Percentiles rank a stretch among this genome's conserved stretches.
These are phyloP conservation scores for Entophlyctis luteolus DNA, from an alignment of 192 early-diverging fungal genomes.

Conservation along the genomic window DNA sequence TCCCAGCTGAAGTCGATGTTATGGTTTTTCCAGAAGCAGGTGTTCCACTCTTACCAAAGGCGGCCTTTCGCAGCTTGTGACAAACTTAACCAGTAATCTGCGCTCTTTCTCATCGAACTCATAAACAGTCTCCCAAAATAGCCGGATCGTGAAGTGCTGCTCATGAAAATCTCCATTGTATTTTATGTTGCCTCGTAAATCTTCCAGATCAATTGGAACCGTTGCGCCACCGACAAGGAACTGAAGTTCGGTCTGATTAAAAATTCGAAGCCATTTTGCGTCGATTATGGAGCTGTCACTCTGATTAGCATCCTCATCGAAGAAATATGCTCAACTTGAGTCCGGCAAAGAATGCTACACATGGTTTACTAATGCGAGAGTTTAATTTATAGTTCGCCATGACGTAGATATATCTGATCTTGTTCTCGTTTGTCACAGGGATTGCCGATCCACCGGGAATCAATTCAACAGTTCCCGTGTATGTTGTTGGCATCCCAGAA, in stretches of 20 bases:
- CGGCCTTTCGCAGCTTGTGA: conserved; percentile 85
- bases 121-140: conserved; percentile 75
- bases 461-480: conserved; percentile 54
- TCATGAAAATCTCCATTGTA: conserved; percentile 72
- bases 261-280: conserved; percentile 85
- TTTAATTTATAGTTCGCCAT: conserved; percentile 88
- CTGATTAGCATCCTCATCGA: background rate
- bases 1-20: conserved; percentile 52
- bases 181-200: conserved; percentile 68
- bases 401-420: conserved; percentile 74
- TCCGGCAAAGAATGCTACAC: conserved; percentile 79
- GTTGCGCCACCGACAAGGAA: conserved; percentile 78
- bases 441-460: conserved; percentile 71
- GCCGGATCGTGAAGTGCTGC: conserved; percentile 68
- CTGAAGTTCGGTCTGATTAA: conserved; percentile 91
- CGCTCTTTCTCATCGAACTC: conserved; percentile 60
- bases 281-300: conserved; percentile 65
- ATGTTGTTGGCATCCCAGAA: no score
- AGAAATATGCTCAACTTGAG: conserved; percentile 37
- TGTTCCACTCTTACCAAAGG: conserved; percentile 52
- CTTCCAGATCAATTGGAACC: conserved; percentile 70
- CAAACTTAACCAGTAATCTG: conserved; percentile 75
- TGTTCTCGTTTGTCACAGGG: conserved; percentile 80
- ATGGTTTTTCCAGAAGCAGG: no score
- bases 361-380: conserved; percentile 69